Conservation (phyloP, 257 asterid species). For the Datura wrightii region DNA sequence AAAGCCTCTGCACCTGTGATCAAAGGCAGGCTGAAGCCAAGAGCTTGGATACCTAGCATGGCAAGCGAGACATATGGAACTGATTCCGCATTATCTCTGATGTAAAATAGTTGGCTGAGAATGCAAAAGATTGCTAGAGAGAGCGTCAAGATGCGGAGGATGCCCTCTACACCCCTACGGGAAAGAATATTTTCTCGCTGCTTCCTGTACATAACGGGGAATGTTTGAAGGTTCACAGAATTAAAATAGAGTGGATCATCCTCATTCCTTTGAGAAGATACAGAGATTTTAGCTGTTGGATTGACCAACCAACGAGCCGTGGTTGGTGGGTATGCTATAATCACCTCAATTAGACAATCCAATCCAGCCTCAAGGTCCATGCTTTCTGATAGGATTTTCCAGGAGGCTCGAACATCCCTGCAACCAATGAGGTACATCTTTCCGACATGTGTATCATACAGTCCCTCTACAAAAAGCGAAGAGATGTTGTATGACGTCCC, state of each 20-base stretch:
- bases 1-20: conserved; percentile 75
- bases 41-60: conserved; percentile 83
- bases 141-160: conserved; percentile 65
- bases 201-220: conserved; percentile 75
- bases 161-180: conserved; percentile 78
- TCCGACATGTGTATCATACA: conserved; percentile 71
- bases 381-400: conserved; percentile 77
- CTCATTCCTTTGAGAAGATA: conserved; percentile 63
- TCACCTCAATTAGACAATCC: conserved; percentile 72
- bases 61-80: conserved; percentile 69
- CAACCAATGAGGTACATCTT: conserved; percentile 88
- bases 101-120: conserved; percentile 64
- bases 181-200: conserved; percentile 89
- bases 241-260: conserved; percentile 78
- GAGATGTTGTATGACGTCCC: conserved; percentile 65
- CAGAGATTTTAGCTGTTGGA: conserved; percentile 70
- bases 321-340: conserved; percentile 73
- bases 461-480: conserved; percentile 68
- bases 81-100: conserved; percentile 55
- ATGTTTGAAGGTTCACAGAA: conserved; percentile 66
- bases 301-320: conserved; percentile 72
- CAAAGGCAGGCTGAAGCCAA: conserved; percentile 72
- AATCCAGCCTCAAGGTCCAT: conserved; percentile 82
- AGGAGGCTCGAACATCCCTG: conserved; percentile 79
- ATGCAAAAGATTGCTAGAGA: conserved; percentile 71